Conservation (phyloP, 2,329 filamentous ascomycete genomes). For the Fusarium sp. region DNA sequence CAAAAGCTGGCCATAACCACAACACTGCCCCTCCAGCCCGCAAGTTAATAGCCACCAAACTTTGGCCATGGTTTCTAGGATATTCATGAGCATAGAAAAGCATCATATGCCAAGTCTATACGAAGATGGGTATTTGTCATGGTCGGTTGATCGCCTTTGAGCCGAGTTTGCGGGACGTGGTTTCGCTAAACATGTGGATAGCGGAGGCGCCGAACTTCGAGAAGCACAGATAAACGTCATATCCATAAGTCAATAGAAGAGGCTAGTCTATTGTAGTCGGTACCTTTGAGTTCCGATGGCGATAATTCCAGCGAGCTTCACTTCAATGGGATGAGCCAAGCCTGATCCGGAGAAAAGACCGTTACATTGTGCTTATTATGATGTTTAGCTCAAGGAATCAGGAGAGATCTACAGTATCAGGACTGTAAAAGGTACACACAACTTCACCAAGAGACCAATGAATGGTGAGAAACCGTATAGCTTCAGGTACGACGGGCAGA, state of each 20-base stretch:
- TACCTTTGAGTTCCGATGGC: neutral
- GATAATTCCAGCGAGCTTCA: neutral
- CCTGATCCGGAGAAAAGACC: slow-evolving; percentile 10
- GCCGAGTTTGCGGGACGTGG: slow-evolving; percentile 4
- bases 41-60: slow-evolving; percentile 10
- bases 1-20: slow-evolving; percentile 1
- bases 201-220: slow-evolving; percentile 40
- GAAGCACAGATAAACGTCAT: slow-evolving; percentile 1
- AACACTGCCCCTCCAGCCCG: slow-evolving; percentile 8
- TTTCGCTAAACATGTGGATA: neutral
- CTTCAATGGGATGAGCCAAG: neutral
- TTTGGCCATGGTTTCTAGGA: neutral
- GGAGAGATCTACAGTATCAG: slow-evolving; percentile 10
- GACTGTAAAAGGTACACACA: neutral
- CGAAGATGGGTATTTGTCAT: slow-evolving; percentile 29
- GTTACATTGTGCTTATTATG: slow-evolving; percentile 6
- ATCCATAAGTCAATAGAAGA: neutral
- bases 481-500: neutral
- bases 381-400: slow-evolving; percentile 21
- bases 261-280: slow-evolving; percentile 1
- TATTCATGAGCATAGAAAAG: neutral
- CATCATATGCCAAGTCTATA: neutral
- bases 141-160: neutral
- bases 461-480: neutral
- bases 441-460: neutral